A percentile compares a stretch with the other conserved stretches of the same genome.
Evolutionary conservation across 495 filamentous ascomycete genomes (phyloP).

Genomic region (Penicillium roqueforti): DNA sequence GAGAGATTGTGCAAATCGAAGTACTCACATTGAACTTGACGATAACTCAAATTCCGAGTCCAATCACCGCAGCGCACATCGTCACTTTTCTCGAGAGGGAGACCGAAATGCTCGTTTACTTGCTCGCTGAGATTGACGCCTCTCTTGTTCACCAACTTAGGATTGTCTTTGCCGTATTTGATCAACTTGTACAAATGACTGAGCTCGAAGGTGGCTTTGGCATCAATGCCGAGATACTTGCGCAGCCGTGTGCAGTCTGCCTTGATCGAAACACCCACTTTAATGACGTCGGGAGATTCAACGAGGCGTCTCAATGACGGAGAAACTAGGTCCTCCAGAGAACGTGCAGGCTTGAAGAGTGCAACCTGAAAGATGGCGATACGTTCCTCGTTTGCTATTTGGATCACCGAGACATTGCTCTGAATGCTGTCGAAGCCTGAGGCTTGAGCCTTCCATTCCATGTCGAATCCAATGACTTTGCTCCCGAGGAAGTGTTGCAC

Average conservation of each 20-base stretch:
- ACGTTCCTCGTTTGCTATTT: constrained; percentile 73
- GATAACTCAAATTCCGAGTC: constrained; percentile 53
- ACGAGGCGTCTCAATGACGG: constrained; percentile 66
- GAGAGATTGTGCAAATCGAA: background rate
- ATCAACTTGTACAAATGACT: constrained; percentile 75
- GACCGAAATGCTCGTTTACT: constrained; percentile 63
- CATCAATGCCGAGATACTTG: constrained; percentile 59
- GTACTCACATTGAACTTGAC: constrained; percentile 69
- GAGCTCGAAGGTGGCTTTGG: constrained; percentile 69
- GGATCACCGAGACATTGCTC: constrained; percentile 70
- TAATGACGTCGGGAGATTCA: constrained; percentile 64
- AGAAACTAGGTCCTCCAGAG: constrained; percentile 53
- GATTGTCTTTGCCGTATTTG: constrained; percentile 51
- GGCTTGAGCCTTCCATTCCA: constrained; percentile 71
- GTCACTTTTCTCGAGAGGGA: constrained; percentile 72
- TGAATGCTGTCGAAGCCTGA: constrained; percentile 44
- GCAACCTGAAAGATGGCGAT: constrained; percentile 80
- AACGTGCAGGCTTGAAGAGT: constrained; percentile 46
- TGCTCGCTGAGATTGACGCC: constrained; percentile 63
- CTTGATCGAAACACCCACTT: constrained; percentile 73
- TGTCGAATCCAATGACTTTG: constrained; percentile 73
- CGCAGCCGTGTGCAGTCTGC: constrained; percentile 68
- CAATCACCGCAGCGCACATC: constrained; percentile 70
- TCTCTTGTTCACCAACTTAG: constrained; percentile 57
- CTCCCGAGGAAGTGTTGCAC: constrained; percentile 64